These are phyloP conservation scores for Warburgia ugandensis DNA, from an alignment of 164 flowering plant species.

Conservation along the genomic window DNA sequence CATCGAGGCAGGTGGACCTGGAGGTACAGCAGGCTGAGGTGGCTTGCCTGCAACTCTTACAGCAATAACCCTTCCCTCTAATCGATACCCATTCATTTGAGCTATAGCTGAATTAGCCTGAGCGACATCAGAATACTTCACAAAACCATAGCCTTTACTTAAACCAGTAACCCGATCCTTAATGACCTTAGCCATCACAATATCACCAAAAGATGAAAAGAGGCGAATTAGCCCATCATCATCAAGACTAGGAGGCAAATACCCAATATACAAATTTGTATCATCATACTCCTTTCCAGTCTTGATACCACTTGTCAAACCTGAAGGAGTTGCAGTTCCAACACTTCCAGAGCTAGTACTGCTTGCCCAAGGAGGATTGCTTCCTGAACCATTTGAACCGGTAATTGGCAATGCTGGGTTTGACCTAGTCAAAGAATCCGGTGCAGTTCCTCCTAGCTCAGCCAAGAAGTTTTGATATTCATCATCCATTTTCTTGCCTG, in stretches of 20 bases:
- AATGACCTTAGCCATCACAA: slow-evolving; percentile 91
- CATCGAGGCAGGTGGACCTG: slow-evolving; percentile 62
- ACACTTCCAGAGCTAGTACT: no score
- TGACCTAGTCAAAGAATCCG: slow-evolving; percentile 56
- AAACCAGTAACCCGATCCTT: slow-evolving; percentile 68
- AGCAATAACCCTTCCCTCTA: slow-evolving; percentile 82
- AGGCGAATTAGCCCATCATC: slow-evolving; percentile 76
- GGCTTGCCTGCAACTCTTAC: slow-evolving; percentile 97
- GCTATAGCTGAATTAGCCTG: slow-evolving; percentile 81
- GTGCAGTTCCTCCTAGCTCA: slow-evolving; percentile 78
- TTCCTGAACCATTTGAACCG: slow-evolving; percentile 47
- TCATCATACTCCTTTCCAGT: slow-evolving; percentile 70
- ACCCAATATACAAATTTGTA: slow-evolving; percentile 83
- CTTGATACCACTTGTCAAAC: slow-evolving; percentile 34
- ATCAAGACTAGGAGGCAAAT: slow-evolving; percentile 81
- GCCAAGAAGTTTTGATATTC: slow-evolving; percentile 92
- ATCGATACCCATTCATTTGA: slow-evolving; percentile 73
- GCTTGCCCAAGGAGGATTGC: slow-evolving; percentile 87
- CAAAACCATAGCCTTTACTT: slow-evolving; percentile 98
- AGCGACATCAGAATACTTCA: slow-evolving; percentile 72
- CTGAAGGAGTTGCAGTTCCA: slow-evolving; percentile 33
- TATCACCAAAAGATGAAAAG: slow-evolving; percentile 77
- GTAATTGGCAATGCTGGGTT: slow-evolving; percentile 32
- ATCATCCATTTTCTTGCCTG: slow-evolving; percentile 96
- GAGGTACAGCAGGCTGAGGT: slow-evolving; percentile 73